These are phyloP conservation scores for Zalaria obscura DNA, from an alignment of 2,329 filamentous ascomycete species.

Conservation along the genomic window DNA sequence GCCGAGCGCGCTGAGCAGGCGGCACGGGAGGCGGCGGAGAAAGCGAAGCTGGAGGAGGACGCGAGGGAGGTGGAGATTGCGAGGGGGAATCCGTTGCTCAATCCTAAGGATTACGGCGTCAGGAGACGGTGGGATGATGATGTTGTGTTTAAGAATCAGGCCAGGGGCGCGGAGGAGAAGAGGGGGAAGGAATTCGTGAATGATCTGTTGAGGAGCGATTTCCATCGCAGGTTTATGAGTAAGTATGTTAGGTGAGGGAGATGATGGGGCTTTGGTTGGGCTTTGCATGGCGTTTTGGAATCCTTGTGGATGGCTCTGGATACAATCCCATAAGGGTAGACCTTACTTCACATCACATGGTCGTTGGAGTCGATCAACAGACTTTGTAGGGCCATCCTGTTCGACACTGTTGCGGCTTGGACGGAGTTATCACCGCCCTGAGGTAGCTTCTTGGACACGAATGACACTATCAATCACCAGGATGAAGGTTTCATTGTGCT, in stretches of 20 bases:
- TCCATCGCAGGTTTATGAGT: slow-evolving; percentile 92
- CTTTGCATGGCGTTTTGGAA: too few species aligned
- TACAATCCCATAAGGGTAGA: too few species aligned
- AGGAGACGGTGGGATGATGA: slow-evolving; percentile 96
- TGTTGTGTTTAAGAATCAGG: slow-evolving; percentile 98
- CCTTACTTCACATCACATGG: too few species aligned
- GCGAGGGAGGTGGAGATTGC: slow-evolving; percentile 79
- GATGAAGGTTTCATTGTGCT: too few species aligned
- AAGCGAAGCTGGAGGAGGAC: slow-evolving; percentile 67
- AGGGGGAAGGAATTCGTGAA: slow-evolving; percentile 82
- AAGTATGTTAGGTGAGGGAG: slow-evolving; percentile 23
- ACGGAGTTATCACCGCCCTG: too few species aligned
- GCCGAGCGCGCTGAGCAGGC: slow-evolving; percentile 69
- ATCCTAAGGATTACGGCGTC: slow-evolving; percentile 75
- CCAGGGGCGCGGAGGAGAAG: slow-evolving; percentile 83
- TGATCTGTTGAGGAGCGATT: slow-evolving; percentile 84
- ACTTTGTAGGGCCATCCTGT: too few species aligned
- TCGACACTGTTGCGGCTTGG: too few species aligned
- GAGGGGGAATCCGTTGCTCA: slow-evolving; percentile 80
- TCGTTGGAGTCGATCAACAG: too few species aligned
- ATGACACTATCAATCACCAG: too few species aligned
- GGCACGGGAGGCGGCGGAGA: slow-evolving; percentile 69
- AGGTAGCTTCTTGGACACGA: too few species aligned
- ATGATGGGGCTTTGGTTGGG: too few species aligned
- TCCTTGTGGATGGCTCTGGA: too few species aligned